Evolutionary conservation across 1,284 basidiomycete species (phyloP).

Genomic region (Cutaneotrichosporon dermatis): DNA sequence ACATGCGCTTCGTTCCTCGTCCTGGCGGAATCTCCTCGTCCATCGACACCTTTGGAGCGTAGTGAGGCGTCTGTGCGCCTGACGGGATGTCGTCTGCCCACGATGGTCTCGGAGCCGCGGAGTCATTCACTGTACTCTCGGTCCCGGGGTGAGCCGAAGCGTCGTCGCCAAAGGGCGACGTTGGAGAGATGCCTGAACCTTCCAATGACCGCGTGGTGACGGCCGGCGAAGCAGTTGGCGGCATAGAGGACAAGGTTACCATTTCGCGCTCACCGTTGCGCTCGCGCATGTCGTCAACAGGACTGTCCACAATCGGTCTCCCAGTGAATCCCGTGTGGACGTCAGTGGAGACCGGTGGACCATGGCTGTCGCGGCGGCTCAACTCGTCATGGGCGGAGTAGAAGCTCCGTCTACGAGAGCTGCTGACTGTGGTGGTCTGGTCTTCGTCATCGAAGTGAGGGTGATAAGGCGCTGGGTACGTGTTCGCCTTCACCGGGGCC

Average conservation of each 20-base stretch:
- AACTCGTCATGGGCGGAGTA: constrained; percentile 12
- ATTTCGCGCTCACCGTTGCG: background rate
- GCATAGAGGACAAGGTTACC: too few relatives aligned
- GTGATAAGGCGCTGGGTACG: constrained; percentile 13
- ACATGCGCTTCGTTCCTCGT: constrained; percentile 42
- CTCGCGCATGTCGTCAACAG: background rate
- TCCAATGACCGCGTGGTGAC: too few relatives aligned
- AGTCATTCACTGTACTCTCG: background rate
- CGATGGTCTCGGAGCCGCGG: background rate
- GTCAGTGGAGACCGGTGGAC: too few relatives aligned
- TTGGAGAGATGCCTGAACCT: background rate
- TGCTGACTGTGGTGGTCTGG: constrained; percentile 11
- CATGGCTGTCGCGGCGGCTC: background rate
- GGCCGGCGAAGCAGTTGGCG: too few relatives aligned
- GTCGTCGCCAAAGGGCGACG: constrained; percentile 2
- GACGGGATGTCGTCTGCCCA: constrained; percentile 8
- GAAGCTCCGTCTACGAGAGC: constrained; percentile 19
- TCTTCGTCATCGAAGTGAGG: constrained; percentile 9
- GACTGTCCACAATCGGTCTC: background rate
- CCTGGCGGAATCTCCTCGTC: constrained; percentile 31
- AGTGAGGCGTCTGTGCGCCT: constrained; percentile 6
- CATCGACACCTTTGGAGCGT: constrained; percentile 14
- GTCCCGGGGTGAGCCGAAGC: too few relatives aligned
- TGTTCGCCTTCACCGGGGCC: constrained; percentile 30
- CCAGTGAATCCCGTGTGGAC: too few relatives aligned